phyloP scores from a whole-genome alignment of 1,284 basidiomycete species.

The Xerocomus minutiporus region DNA sequence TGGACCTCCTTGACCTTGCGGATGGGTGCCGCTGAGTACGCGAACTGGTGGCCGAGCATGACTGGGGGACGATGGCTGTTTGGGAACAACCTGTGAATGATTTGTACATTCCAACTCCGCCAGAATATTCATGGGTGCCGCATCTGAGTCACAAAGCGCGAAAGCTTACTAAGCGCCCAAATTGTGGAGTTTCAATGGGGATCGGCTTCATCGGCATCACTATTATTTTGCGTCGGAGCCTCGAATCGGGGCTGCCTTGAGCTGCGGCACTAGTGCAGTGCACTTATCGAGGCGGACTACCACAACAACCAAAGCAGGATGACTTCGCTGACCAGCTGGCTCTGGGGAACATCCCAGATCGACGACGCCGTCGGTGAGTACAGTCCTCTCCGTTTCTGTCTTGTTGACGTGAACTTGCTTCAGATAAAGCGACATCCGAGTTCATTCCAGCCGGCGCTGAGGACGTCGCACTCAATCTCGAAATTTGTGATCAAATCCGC shows the following conservation, averaged over 20 bases:
- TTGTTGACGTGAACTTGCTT: neutral
- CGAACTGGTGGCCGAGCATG: slow-evolving; percentile 83
- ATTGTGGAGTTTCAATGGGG: too few relatives aligned
- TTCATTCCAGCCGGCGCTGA: slow-evolving; percentile 76
- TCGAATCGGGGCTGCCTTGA: slow-evolving; percentile 6
- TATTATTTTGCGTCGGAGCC: slow-evolving; percentile 18
- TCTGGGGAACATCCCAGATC: slow-evolving; percentile 74
- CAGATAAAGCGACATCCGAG: slow-evolving; percentile 91
- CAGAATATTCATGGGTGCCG: slow-evolving; percentile 23
- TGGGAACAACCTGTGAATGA: slow-evolving; percentile 35
- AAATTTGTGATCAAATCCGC: slow-evolving; percentile 95
- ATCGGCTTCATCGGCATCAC: too few relatives aligned
- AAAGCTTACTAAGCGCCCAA: neutral
- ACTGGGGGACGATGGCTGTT: slow-evolving; percentile 33
- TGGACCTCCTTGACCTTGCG: slow-evolving; percentile 96
- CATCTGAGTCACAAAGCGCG: slow-evolving; percentile 15
- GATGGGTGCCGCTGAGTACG: slow-evolving; percentile 89
- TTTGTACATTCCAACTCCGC: slow-evolving; percentile 35
- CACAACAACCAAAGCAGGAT: slow-evolving; percentile 25
- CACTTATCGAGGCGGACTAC: slow-evolving; percentile 1
- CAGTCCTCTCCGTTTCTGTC: neutral
- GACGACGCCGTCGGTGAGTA: slow-evolving; percentile 71
- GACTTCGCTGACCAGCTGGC: slow-evolving; percentile 53
- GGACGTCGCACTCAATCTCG: slow-evolving; percentile 91
- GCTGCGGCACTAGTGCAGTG: too few relatives aligned